Evolutionary conservation across 2,329 filamentous ascomycete genomes (phyloP).

Genomic region (Chalaropsis ovoidea): DNA sequence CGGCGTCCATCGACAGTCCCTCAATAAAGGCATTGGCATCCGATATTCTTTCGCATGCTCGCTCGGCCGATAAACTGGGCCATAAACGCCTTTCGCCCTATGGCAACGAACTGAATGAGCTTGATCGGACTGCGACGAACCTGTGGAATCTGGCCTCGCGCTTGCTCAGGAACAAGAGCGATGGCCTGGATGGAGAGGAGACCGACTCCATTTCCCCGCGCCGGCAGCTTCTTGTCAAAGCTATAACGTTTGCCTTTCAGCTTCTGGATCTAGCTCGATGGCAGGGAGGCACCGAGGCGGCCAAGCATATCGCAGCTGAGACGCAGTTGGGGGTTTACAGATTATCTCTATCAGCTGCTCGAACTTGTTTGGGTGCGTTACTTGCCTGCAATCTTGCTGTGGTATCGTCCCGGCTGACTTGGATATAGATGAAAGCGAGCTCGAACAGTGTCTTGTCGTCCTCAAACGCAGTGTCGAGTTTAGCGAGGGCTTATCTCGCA

Average conservation of each 20-base stretch:
- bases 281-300: slow-evolving; percentile 27
- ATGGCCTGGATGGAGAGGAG: slow-evolving; percentile 34
- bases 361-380: slow-evolving; percentile 49
- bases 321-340: slow-evolving; percentile 51
- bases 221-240: slow-evolving; percentile 33
- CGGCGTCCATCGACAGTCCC: slow-evolving; percentile 26
- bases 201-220: slow-evolving; percentile 17
- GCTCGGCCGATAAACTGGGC: slow-evolving; percentile 27
- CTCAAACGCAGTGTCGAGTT: slow-evolving; percentile 41
- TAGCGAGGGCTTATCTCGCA: slow-evolving; percentile 13
- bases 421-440: slow-evolving; percentile 41
- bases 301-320: slow-evolving; percentile 27
- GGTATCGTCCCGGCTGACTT: background rate
- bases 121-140: slow-evolving; percentile 48
- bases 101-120: slow-evolving; percentile 31
- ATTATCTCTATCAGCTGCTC: slow-evolving; percentile 56
- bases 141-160: slow-evolving; percentile 60
- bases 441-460: slow-evolving; percentile 48
- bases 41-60: slow-evolving; percentile 30
- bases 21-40: slow-evolving; percentile 29
- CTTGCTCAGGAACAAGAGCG: slow-evolving; percentile 43
- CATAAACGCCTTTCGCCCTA: background rate
- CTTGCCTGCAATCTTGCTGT: background rate
- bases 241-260: slow-evolving; percentile 52
- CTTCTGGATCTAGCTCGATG: slow-evolving; percentile 51